Percentiles rank a stretch among this genome's conserved stretches.
These are phyloP conservation scores for Globisporangium viniferum DNA, from an alignment of 352 stramenopile species.

Conservation along the genomic window DNA sequence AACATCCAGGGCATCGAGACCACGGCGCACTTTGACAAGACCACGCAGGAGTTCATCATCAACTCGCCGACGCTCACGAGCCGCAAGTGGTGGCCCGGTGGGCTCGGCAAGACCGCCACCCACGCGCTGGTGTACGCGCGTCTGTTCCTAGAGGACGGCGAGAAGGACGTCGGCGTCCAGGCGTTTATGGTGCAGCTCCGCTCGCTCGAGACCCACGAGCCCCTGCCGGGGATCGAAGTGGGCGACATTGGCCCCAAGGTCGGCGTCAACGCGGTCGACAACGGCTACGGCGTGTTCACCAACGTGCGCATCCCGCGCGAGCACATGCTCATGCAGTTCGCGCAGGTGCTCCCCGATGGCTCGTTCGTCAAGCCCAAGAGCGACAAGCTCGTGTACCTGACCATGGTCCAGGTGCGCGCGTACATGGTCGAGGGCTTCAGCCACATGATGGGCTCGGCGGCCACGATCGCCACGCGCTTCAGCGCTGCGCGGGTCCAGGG, in stretches of 20 bases:
- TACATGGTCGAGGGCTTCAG: constrained; percentile 31
- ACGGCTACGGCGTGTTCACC: constrained; percentile 87
- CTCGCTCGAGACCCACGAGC: constrained; percentile 66
- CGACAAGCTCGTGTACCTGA: constrained; percentile 55
- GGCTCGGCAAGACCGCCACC: constrained; percentile 87
- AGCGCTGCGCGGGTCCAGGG: constrained; percentile 29
- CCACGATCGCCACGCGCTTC: constrained; percentile 32
- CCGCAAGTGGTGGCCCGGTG: constrained; percentile 96
- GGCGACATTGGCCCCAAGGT: constrained; percentile 93
- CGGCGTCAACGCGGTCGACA: constrained; percentile 90
- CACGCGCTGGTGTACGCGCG: constrained; percentile 92
- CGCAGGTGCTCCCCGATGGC: constrained; percentile 49
- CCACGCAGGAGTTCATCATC: constrained; percentile 91
- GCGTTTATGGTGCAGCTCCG: constrained; percentile 93
- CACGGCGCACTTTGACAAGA: constrained; percentile 88
- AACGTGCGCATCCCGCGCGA: constrained; percentile 83
- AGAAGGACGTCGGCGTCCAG: constrained; percentile 85
- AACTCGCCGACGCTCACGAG: constrained; percentile 93
- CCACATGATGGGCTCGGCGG: constrained; percentile 15
- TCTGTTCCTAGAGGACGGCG: constrained; percentile 43
- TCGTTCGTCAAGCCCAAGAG: constrained; percentile 60
- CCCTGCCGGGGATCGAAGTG: constrained; percentile 84
- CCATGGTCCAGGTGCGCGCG: constrained; percentile 27
- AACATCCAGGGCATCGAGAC: constrained; percentile 92
- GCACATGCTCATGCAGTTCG: constrained; percentile 52